Percentiles rank a stretch among this genome's conserved stretches.
Conservation (phyloP, 768 basidiomycete species). For the Gelatoporia subvermispora region DNA sequence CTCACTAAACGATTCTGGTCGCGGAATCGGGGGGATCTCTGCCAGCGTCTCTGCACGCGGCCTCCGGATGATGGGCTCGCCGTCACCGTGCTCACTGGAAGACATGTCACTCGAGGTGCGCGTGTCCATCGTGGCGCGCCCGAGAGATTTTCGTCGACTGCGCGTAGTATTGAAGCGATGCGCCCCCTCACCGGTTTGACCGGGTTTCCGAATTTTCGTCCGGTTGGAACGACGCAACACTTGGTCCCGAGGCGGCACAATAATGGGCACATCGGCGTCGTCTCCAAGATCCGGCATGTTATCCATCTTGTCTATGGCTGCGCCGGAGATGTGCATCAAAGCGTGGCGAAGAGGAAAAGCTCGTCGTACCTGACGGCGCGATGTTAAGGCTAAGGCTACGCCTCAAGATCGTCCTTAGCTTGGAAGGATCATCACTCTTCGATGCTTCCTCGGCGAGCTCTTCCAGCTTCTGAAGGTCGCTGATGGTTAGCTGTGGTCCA, state of each 20-base stretch:
- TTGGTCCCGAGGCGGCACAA: constrained; percentile 82
- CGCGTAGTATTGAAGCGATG: constrained; percentile 67
- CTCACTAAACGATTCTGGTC: constrained; percentile 77
- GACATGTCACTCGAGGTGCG: constrained; percentile 70
- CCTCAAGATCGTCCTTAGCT: constrained; percentile 71
- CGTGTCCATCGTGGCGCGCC: constrained; percentile 31
- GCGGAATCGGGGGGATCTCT: constrained; percentile 36
- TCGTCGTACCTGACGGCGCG: constrained; percentile 71
- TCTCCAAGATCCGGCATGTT: constrained; percentile 64
- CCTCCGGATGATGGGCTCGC: constrained; percentile 24
- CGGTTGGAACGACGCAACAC: constrained; percentile 89
- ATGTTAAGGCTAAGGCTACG: constrained; percentile 87
- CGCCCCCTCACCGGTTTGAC: constrained; percentile 70
- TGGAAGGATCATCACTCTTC: constrained; percentile 74
- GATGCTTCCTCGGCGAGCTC: constrained; percentile 89
- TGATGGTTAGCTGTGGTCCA: constrained; percentile 86
- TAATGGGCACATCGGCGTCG: constrained; percentile 87
- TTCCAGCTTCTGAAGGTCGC: constrained; percentile 92
- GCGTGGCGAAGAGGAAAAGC: not conserved
- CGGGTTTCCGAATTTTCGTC: constrained; percentile 91
- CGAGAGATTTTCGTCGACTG: constrained; percentile 32
- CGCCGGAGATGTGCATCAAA: constrained; percentile 11
- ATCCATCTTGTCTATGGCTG: constrained; percentile 67
- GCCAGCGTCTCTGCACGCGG: constrained; percentile 35
- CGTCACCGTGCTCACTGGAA: constrained; percentile 58